These are phyloP conservation scores for Tylopilus sp. DNA, from an alignment of 1,284 basidiomycete genomes.

Conservation along the genomic window DNA sequence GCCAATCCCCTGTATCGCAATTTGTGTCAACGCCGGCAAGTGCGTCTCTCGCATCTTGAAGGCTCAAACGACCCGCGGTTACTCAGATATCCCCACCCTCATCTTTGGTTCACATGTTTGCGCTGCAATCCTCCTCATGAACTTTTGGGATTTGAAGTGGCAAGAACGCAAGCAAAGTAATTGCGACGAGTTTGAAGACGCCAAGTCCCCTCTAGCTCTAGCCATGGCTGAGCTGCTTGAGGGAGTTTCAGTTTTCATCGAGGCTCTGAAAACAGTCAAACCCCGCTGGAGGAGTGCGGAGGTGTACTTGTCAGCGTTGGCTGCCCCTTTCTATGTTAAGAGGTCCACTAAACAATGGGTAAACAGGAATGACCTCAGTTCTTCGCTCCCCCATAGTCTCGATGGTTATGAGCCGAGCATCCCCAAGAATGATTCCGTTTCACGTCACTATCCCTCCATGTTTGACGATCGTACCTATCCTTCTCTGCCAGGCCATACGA, in stretches of 20 bases:
- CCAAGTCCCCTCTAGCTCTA: constrained; percentile 41
- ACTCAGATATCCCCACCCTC: constrained; percentile 41
- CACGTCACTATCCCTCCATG: constrained; percentile 5
- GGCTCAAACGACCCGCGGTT: constrained; percentile 43
- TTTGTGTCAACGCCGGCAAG: constrained; percentile 67
- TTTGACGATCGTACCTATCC: constrained; percentile 11
- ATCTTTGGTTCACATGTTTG: constrained; percentile 46
- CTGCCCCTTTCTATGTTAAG: neutral
- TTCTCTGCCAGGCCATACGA: constrained; percentile 16
- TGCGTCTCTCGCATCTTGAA: constrained; percentile 64
- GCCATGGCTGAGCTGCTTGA: constrained; percentile 43
- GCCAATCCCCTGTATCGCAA: constrained; percentile 54
- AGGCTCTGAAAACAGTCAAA: constrained; percentile 41
- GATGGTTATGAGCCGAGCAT: constrained; percentile 26
- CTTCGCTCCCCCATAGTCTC: constrained; percentile 31
- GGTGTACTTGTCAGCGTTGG: constrained; percentile 43
- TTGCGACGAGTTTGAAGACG: constrained; percentile 36
- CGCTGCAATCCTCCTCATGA: constrained; percentile 46
- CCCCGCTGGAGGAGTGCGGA: constrained; percentile 46
- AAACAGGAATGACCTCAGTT: constrained; percentile 27
- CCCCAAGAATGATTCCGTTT: constrained; percentile 11
- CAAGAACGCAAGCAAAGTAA: constrained; percentile 38
- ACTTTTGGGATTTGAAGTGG: constrained; percentile 51
- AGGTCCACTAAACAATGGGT: constrained; percentile 6
- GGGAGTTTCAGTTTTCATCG: constrained; percentile 42